Evolutionary conservation across 2,329 filamentous ascomycete genomes (phyloP), one percentile per base, ranked within the genome.

Genomic region (Xylaria sp.): DNA sequence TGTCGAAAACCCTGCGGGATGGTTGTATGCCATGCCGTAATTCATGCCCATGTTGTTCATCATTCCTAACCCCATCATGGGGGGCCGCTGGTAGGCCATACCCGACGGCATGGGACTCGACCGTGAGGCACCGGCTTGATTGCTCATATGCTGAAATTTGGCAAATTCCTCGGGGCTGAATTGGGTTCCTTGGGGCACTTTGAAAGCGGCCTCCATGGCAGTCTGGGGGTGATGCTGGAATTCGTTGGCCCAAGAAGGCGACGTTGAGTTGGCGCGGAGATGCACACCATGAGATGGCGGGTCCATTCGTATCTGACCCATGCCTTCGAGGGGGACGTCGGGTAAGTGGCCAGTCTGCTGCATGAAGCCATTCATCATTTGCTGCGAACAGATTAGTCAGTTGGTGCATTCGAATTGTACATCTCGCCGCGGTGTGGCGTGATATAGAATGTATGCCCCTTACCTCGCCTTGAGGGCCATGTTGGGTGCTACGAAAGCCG

Each of bases 351-450:
- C 90, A 63, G 88, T 89, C 77, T 96, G 92, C 78, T 97, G 93
- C 76, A 97, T 87, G 79, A 97, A 97, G 68, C 93, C 91, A 77
- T 97, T 94, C 89, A 97, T 93, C 91, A 95, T 94, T 93, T 97
- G 75, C 56, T 63, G 48, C 63, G 60, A 44, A 63, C 26, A 60
- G 71, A 31, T 5, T 4, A 1, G 49, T 82, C 75, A 80, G 77
- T 72, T 68, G 44, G 44, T 15, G 42, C 23, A 65, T 59, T 33
- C 6, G 36, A 33, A n/a, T 23, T 23, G 23, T 13, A 38, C 23
- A 17, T 20, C 20, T 40, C 6, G 23, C 48, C 17, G n/a, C 33
- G 3, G 23, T 31, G 42, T 17, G 23, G 53, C 51, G 33, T 31
- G 4, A 44, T 15, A 17, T 23, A 42, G 23, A 3, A 31, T 57